These are phyloP conservation scores for Alternaria arborescens DNA, from an alignment of 2,329 filamentous ascomycete genomes.

Conservation along the genomic window DNA sequence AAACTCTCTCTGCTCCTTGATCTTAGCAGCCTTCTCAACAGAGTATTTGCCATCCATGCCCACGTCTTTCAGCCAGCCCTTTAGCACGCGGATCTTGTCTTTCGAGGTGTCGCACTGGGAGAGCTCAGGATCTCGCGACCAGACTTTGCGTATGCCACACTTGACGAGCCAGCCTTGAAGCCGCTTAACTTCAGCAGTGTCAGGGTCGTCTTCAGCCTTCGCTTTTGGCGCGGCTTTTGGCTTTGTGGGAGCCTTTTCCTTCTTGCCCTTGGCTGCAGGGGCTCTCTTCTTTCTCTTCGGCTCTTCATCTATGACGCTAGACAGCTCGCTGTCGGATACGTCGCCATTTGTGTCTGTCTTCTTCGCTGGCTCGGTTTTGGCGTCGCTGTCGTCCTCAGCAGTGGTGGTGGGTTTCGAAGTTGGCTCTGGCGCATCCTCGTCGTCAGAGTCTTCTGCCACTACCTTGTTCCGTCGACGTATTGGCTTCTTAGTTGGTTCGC, in stretches of 20 bases:
- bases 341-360: conserved; percentile 30
- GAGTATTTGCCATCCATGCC: conserved; percentile 93
- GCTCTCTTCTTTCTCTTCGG: conserved; percentile 63
- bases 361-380: conserved; percentile 20
- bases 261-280: conserved; percentile 34
- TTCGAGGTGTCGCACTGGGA: conserved; percentile 76
- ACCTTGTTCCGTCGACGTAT: conserved; percentile 36
- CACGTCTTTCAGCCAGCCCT: conserved; percentile 76
- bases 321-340: conserved; percentile 70
- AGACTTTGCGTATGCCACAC: conserved; percentile 92
- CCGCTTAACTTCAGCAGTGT: conserved; percentile 84
- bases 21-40: conserved; percentile 81
- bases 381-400: conserved; percentile 24
- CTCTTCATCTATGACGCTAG: conserved; percentile 79
- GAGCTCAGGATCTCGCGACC: conserved; percentile 75
- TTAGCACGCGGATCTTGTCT: conserved; percentile 84
- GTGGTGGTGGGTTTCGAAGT: conserved; percentile 16
- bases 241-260: conserved; percentile 49
- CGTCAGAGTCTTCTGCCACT: conserved; percentile 41
- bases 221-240: conserved; percentile 49
- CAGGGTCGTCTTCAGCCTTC: conserved; percentile 60
- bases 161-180: conserved; percentile 87
- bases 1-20: conserved; percentile 87
- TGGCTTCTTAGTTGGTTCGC: conserved; percentile 37
- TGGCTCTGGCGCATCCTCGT: conserved; percentile 26